phyloP scores from a whole-genome alignment of 768 basidiomycete genomes.

The Lactarius sanguifluus region DNA sequence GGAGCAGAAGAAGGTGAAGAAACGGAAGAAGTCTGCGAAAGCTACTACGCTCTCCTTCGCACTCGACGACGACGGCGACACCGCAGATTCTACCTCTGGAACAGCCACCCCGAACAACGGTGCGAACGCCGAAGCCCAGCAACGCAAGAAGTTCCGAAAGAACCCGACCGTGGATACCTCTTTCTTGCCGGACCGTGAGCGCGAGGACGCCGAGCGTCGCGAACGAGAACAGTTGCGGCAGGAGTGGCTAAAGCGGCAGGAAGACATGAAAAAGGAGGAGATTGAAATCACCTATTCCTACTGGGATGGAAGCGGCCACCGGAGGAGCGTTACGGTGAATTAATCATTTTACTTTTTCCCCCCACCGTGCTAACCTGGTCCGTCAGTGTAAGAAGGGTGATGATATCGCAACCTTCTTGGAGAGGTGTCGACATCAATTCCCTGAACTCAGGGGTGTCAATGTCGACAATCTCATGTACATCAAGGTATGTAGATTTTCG shows the following conservation, averaged over 20 bases:
- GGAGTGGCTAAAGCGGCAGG: constrained; percentile 79
- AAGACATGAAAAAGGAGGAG: constrained; percentile 64
- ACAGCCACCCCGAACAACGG: constrained; percentile 39
- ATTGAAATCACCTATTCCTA: constrained; percentile 95
- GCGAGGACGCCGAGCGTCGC: constrained; percentile 88
- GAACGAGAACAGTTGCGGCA: constrained; percentile 86
- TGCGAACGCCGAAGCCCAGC: constrained; percentile 48
- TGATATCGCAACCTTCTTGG: constrained; percentile 79
- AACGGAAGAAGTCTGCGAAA: constrained; percentile 88
- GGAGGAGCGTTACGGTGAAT: constrained; percentile 86
- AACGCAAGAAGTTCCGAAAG: constrained; percentile 83
- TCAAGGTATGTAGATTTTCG: constrained; percentile 62
- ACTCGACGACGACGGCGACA: constrained; percentile 75
- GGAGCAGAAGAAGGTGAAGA: constrained; percentile 83
- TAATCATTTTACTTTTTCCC: neutral
- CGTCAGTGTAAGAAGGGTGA: constrained; percentile 96
- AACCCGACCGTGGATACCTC: constrained; percentile 97
- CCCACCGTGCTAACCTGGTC: constrained; percentile 30
- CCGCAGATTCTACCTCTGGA: constrained; percentile 41
- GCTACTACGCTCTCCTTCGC: constrained; percentile 91
- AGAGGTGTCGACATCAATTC: constrained; percentile 91
- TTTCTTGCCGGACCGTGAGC: constrained; percentile 96
- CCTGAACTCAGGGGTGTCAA: constrained; percentile 87
- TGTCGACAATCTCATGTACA: constrained; percentile 97
- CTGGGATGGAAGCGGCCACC: constrained; percentile 98